phyloP scores from a whole-genome alignment of 169 alveolate species.

The Plasmodium inui region DNA sequence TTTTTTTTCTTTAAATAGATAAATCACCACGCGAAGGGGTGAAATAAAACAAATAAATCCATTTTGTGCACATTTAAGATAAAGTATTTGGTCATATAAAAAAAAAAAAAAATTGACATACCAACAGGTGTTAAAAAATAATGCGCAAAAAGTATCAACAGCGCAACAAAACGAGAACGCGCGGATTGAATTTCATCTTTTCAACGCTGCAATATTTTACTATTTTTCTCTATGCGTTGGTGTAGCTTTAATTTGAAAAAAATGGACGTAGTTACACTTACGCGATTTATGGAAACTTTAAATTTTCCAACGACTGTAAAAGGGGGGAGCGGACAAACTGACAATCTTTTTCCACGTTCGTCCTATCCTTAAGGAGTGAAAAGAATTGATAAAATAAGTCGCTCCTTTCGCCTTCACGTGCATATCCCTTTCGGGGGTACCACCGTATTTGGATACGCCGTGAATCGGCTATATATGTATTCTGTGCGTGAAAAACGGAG shows the following conservation, averaged over 20 bases:
- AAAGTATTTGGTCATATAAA: neutral
- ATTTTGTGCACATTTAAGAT: neutral
- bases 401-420: neutral
- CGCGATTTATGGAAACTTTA: neutral
- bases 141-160: neutral
- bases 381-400: neutral
- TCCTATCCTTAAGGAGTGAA: neutral
- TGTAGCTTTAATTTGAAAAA: neutral
- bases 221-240: neutral
- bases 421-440: neutral
- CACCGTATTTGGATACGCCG: neutral
- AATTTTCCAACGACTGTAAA: neutral
- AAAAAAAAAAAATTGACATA: neutral
- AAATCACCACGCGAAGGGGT: neutral
- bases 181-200: neutral
- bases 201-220: neutral
- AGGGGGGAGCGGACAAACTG: neutral
- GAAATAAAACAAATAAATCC: neutral
- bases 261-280: neutral
- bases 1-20: neutral
- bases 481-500: neutral
- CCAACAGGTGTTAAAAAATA: neutral
- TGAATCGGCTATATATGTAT: neutral
- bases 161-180: neutral
- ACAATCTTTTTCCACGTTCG: neutral